These are phyloP conservation scores for Blastobotrys mokoenaii DNA, from an alignment of 805 yeast species.

Conservation along the genomic window DNA sequence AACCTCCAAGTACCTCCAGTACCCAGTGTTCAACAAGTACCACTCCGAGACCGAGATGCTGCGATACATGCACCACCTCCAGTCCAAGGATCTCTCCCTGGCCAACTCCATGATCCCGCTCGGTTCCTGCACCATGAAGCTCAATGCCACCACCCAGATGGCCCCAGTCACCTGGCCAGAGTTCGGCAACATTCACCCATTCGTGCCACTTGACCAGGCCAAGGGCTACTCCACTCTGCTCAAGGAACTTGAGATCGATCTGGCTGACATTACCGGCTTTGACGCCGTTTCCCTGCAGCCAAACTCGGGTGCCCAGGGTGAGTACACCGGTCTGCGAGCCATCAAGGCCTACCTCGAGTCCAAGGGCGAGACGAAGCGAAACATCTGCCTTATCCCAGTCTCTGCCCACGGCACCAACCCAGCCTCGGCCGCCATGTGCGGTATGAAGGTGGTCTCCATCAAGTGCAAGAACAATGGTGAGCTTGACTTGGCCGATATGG, in stretches of 20 bases:
- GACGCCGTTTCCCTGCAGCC: conserved; percentile 89
- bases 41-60: conserved; percentile 94
- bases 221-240: conserved; percentile 73
- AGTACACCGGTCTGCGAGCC: conserved; percentile 85
- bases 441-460: conserved; percentile 85
- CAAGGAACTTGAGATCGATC: conserved; percentile 68
- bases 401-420: conserved; percentile 99
- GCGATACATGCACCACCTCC: conserved; percentile 79
- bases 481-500: conserved; percentile 70
- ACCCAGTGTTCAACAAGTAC: conserved; percentile 75
- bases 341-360: conserved; percentile 69
- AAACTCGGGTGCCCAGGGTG: conserved; percentile 98
- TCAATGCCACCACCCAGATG: conserved; percentile 94
- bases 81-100: conserved; percentile 80
- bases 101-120: conserved; percentile 96
- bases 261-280: conserved; percentile 89
- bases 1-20: conserved; percentile 36
- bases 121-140: conserved; percentile 97
- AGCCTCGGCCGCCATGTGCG: conserved; percentile 97
- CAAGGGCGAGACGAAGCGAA: conserved; percentile 62
- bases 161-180: conserved; percentile 92
- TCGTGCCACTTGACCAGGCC: conserved; percentile 86
- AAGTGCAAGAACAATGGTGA: conserved; percentile 83
- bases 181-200: conserved; percentile 82
- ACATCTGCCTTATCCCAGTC: conserved; percentile 89